These are phyloP conservation scores for Rugosomyces carneus DNA, from an alignment of 1,284 basidiomycete genomes.

Conservation along the genomic window DNA sequence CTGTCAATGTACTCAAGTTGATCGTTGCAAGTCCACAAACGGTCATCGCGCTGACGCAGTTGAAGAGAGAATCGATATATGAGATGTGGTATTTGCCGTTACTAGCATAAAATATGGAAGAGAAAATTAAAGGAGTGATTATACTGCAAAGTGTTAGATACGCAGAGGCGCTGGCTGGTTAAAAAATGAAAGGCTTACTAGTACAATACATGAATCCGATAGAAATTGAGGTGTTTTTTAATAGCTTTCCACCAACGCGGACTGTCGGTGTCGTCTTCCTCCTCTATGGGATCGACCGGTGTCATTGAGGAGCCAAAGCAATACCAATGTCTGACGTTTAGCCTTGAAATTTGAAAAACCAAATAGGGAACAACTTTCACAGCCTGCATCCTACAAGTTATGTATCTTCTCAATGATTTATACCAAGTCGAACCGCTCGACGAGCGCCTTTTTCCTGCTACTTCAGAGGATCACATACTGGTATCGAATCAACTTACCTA, in stretches of 20 bases:
- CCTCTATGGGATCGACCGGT: constrained; percentile 5
- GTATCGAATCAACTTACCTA: too few relatives aligned
- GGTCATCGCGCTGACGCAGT: constrained; percentile 72
- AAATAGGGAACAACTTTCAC: background rate
- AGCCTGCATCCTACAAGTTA: too few relatives aligned
- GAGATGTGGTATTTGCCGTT: constrained; percentile 59
- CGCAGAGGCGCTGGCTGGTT: constrained; percentile 3
- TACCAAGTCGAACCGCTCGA: too few relatives aligned
- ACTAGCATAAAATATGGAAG: constrained; percentile 68
- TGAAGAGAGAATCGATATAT: constrained; percentile 74
- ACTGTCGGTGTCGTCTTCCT: constrained; percentile 14
- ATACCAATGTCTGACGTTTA: background rate
- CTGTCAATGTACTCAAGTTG: constrained; percentile 67
- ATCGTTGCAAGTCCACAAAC: constrained; percentile 75
- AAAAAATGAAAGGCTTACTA: constrained; percentile 25
- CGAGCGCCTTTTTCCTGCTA: too few relatives aligned
- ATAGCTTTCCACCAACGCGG: constrained; percentile 26
- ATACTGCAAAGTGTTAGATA: constrained; percentile 39
- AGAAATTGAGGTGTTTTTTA: constrained; percentile 61
- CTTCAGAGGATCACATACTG: too few relatives aligned
- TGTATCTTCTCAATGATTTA: too few relatives aligned
- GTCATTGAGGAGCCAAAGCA: constrained; percentile 6
- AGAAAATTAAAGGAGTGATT: constrained; percentile 69
- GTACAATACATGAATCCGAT: constrained; percentile 47
- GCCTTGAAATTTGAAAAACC: background rate